Evolutionary conservation across 2,329 filamentous ascomycete genomes (phyloP).

Genomic region (Botrytis galanthina): DNA sequence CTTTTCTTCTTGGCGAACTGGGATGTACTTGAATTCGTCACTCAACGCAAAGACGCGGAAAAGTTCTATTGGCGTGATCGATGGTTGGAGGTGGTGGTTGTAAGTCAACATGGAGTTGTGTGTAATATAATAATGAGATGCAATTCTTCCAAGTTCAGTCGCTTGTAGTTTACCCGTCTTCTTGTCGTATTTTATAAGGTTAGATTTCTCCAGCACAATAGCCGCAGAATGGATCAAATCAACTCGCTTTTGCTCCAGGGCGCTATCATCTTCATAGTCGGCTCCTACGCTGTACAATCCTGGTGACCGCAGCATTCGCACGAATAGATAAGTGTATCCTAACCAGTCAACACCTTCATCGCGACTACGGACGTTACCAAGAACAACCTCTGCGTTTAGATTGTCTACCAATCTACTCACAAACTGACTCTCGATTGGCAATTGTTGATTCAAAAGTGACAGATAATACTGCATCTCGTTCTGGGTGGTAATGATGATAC

Average conservation of each 20-base stretch:
- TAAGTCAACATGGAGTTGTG: slow-evolving; percentile 96
- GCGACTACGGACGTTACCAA: slow-evolving; percentile 86
- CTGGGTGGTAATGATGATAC: slow-evolving; percentile 97
- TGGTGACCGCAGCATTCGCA: slow-evolving; percentile 94
- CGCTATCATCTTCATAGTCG: slow-evolving; percentile 90
- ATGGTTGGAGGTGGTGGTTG: slow-evolving; percentile 90
- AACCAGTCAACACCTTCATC: slow-evolving; percentile 99
- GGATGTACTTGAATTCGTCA: slow-evolving; percentile 98
- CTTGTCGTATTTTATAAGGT: slow-evolving; percentile 92
- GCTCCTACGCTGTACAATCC: slow-evolving; percentile 93
- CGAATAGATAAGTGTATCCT: slow-evolving; percentile 95
- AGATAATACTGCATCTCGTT: slow-evolving; percentile 96
- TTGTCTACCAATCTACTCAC: slow-evolving; percentile 93
- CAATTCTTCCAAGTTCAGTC: slow-evolving; percentile 91
- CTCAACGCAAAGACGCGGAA: slow-evolving; percentile 96
- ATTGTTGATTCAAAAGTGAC: slow-evolving; percentile 91
- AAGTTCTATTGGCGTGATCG: slow-evolving; percentile 88
- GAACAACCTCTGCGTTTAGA: slow-evolving; percentile 90
- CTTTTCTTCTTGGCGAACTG: slow-evolving; percentile 96
- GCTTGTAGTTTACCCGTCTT: slow-evolving; percentile 84
- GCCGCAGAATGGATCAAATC: slow-evolving; percentile 95
- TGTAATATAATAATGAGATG: slow-evolving; percentile 98
- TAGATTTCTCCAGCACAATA: slow-evolving; percentile 79
- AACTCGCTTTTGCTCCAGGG: slow-evolving; percentile 94
- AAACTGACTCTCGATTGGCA: slow-evolving; percentile 96